These are phyloP conservation scores for Saccharomyces hybrid DNA, from an alignment of 1,139 yeast genomes.

Conservation along the genomic window DNA sequence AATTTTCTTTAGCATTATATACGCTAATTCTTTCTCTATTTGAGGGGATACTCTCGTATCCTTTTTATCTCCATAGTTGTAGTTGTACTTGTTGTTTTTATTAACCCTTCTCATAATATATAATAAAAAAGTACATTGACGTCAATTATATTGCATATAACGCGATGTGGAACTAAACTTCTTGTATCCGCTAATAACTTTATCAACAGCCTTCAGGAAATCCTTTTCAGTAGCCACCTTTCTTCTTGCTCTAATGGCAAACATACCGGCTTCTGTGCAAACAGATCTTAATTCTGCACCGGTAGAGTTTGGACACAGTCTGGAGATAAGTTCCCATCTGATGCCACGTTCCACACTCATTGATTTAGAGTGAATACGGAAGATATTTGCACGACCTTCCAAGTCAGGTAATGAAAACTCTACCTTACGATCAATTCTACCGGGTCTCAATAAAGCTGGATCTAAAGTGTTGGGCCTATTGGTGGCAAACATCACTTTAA, in stretches of 20 bases:
- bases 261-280: conserved; percentile 98
- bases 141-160: conserved; percentile 90
- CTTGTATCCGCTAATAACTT: conserved; percentile 96
- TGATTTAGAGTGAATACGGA: conserved; percentile 92
- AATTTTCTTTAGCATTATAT: background rate
- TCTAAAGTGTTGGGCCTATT: conserved; percentile 96
- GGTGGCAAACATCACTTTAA: conserved; percentile 98
- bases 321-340: conserved; percentile 95
- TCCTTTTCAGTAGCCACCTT: conserved; percentile 98
- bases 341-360: conserved; percentile 97
- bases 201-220: conserved; percentile 93
- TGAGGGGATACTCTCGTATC: background rate
- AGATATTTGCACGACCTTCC: conserved; percentile 95
- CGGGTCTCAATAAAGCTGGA: conserved; percentile 96
- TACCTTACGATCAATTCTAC: conserved; percentile 96
- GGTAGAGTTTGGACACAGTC: conserved; percentile 95
- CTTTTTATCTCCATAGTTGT: background rate
- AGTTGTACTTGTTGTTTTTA: background rate
- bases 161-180: conserved; percentile 95
- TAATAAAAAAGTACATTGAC: background rate
- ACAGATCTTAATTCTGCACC: conserved; percentile 97
- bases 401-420: conserved; percentile 94
- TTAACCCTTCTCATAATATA: conserved; percentile 1
- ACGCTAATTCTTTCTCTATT: background rate
- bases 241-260: conserved; percentile 95